Conservation (phyloP, 306 rosid species). For the Vigna reflexopilosa region DNA sequence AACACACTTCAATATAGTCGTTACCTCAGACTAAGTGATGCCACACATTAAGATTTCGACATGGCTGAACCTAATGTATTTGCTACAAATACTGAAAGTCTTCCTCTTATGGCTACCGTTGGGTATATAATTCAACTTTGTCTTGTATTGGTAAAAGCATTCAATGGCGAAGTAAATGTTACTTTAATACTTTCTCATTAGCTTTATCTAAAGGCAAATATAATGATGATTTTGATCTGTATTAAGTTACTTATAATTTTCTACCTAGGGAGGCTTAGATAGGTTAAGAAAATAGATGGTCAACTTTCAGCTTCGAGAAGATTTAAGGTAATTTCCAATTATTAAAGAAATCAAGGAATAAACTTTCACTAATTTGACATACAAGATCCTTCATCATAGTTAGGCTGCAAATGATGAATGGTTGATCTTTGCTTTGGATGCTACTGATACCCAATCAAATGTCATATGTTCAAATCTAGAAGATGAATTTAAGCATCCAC, state of each 20-base stretch:
- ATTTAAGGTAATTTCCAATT: constrained; percentile 39
- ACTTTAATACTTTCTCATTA: constrained; percentile 60
- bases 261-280: no score
- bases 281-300: no score
- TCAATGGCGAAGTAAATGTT: no score
- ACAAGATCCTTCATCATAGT: constrained; percentile 67
- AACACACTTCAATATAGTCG: constrained; percentile 63
- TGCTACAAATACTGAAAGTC: no score
- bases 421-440: constrained; percentile 75
- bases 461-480: constrained; percentile 50
- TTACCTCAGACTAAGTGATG: constrained; percentile 37
- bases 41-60: neutral
- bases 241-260: no score
- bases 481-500: constrained; percentile 59
- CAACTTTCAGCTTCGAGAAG: neutral
- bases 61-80: no score
- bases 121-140: no score
- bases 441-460: constrained; percentile 67
- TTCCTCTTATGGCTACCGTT: no score
- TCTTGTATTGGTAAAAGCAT: no score
- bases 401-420: constrained; percentile 52
- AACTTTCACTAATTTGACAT: constrained; percentile 50
- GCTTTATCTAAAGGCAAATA: neutral
- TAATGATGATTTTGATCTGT: no score
- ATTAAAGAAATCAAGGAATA: constrained; percentile 56